Percentiles rank a stretch among this genome's conserved stretches.
Evolutionary conservation across 257 asterid genomes (phyloP).

Genomic region (Striga asiatica): DNA sequence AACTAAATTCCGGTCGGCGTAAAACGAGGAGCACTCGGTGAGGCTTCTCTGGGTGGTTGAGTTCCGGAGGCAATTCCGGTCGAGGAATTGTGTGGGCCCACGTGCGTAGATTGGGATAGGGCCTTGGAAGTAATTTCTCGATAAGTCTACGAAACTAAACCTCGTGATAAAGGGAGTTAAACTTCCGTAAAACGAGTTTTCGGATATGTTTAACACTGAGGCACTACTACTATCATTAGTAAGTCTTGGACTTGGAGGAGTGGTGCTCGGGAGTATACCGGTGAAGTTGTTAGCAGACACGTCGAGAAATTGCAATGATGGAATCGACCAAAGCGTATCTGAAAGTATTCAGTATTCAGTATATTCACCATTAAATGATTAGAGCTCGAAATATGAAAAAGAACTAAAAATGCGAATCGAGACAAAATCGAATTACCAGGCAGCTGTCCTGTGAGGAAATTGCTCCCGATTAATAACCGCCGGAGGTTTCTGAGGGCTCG

Average conservation of each 20-base stretch:
- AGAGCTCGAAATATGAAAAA: conserved; percentile 54
- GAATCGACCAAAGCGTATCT: conserved; percentile 50
- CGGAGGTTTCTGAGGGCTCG: conserved; percentile 49
- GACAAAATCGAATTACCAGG: conserved; percentile 40
- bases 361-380: conserved; percentile 33
- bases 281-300: conserved; percentile 70
- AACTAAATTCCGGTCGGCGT: conserved; percentile 47
- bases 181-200: conserved; percentile 59
- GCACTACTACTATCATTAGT: conserved; percentile 20
- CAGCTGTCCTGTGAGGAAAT: conserved; percentile 49
- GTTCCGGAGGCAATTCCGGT: conserved; percentile 57
- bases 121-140: conserved; percentile 76
- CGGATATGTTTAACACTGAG: conserved; percentile 46
- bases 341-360: no score
- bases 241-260: conserved; percentile 31
- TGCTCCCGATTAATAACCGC: conserved; percentile 33
- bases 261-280: conserved; percentile 33
- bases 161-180: conserved; percentile 41
- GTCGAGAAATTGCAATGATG: conserved; percentile 53
- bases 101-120: conserved; percentile 46
- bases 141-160: conserved; percentile 46
- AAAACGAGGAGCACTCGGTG: conserved; percentile 56
- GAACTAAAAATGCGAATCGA: conserved; percentile 37
- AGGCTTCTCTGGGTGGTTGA: conserved; percentile 39
- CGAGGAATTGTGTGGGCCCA: conserved; percentile 25